phyloP scores from a whole-genome alignment of 148 eudicot species.

The Silene conica region DNA sequence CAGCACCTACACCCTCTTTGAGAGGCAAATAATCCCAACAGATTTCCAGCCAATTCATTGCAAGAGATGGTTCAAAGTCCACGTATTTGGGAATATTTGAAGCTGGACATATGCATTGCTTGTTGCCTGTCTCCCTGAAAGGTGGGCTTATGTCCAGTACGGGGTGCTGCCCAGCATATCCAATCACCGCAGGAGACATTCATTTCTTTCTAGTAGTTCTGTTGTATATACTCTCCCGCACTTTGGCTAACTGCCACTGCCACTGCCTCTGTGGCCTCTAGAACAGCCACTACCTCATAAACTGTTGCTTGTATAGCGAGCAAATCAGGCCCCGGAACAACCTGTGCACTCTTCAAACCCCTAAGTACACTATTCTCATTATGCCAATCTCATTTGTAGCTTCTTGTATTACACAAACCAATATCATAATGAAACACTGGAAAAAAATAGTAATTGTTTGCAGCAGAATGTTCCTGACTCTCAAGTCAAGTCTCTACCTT shows the following conservation, averaged over 20 bases:
- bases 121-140: slow-evolving; percentile 29
- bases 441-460: not conserved
- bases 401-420: slow-evolving; percentile 43
- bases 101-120: slow-evolving; percentile 31
- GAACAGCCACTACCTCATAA: slow-evolving; percentile 22
- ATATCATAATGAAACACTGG: not conserved
- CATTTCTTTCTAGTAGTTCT: slow-evolving; percentile 37
- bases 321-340: slow-evolving; percentile 25
- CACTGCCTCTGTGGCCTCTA: slow-evolving; percentile 14
- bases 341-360: slow-evolving; percentile 21
- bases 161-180: not conserved
- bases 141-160: not conserved
- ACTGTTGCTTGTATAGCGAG: slow-evolving; percentile 26
- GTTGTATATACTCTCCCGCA: too few relatives aligned
- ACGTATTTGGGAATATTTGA: slow-evolving; percentile 52
- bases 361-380: slow-evolving; percentile 26
- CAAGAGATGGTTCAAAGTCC: slow-evolving; percentile 91
- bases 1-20: too few relatives aligned
- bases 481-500: not conserved
- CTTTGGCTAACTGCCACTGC: slow-evolving; percentile 30
- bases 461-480: not conserved
- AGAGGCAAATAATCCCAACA: slow-evolving; percentile 93
- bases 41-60: slow-evolving; percentile 98
- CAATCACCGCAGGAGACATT: not conserved
- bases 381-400: slow-evolving; percentile 20